Conservation (phyloP, 768 basidiomycete species). For the Mycena albidolilacea region DNA sequence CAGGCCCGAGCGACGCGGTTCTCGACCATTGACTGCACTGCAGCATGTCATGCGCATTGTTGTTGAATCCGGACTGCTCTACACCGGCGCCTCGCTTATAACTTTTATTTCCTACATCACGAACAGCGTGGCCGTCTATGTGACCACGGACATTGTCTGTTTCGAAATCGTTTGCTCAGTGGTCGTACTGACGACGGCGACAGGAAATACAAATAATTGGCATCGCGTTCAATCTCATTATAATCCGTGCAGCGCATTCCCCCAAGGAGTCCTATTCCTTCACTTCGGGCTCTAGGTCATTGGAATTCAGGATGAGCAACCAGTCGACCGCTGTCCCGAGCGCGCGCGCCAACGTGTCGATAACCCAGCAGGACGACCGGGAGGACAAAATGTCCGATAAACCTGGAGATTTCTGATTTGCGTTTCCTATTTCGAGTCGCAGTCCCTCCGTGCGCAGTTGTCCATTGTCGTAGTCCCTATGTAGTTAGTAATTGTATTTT, state of each 20-base stretch:
- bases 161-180: neutral
- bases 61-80: constrained; percentile 26
- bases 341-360: neutral
- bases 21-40: neutral
- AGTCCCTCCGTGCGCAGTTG: no score
- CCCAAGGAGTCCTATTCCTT: neutral
- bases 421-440: no score
- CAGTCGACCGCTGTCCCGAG: neutral
- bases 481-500: no score
- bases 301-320: neutral
- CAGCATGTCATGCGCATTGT: constrained; percentile 7
- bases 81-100: neutral
- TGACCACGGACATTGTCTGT: neutral
- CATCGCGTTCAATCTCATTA: constrained; percentile 33
- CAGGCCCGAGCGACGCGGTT: neutral
- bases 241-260: constrained; percentile 11
- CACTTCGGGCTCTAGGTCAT: neutral
- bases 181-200: neutral
- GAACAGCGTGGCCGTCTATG: neutral
- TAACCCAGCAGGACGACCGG: neutral
- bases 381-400: neutral
- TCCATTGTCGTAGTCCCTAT: no score
- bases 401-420: no score
- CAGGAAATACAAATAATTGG: constrained; percentile 26
- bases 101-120: constrained; percentile 12